These are phyloP conservation scores for Sherardia arvensis DNA, from an alignment of 257 asterid genomes.

Conservation along the genomic window DNA sequence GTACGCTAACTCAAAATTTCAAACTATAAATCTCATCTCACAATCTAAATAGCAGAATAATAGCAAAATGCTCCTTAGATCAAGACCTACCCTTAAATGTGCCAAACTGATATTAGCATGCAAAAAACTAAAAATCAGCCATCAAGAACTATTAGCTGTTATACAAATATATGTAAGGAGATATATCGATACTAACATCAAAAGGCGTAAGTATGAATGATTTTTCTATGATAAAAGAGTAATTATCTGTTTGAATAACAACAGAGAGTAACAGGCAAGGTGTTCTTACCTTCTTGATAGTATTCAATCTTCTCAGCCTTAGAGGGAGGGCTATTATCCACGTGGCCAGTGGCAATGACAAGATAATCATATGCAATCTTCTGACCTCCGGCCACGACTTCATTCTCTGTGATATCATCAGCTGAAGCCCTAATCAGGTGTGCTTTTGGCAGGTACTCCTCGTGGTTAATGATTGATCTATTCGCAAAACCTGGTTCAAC, in stretches of 20 bases:
- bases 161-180: neutral
- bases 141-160: neutral
- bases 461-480: constrained; percentile 56
- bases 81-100: neutral
- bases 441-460: constrained; percentile 62
- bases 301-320: constrained; percentile 41
- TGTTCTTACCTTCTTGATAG: constrained; percentile 50
- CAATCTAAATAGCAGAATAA: neutral
- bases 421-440: constrained; percentile 49
- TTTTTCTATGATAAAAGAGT: too few species aligned
- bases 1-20: neutral
- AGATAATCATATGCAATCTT: constrained; percentile 59
- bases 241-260: neutral
- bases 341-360: constrained; percentile 83
- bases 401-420: constrained; percentile 38
- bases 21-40: neutral
- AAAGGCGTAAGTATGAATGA: too few species aligned
- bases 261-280: constrained; percentile 1
- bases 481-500: constrained; percentile 84
- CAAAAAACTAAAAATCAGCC: neutral
- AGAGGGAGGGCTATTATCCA: constrained; percentile 24
- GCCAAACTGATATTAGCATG: neutral
- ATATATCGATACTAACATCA: neutral
- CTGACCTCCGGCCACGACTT: constrained; percentile 57
- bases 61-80: neutral